Percentiles rank a stretch among this genome's conserved stretches.
Conservation (phyloP, 371 early-diverging fungal species). For the Encephalitozoon cuniculi region DNA sequence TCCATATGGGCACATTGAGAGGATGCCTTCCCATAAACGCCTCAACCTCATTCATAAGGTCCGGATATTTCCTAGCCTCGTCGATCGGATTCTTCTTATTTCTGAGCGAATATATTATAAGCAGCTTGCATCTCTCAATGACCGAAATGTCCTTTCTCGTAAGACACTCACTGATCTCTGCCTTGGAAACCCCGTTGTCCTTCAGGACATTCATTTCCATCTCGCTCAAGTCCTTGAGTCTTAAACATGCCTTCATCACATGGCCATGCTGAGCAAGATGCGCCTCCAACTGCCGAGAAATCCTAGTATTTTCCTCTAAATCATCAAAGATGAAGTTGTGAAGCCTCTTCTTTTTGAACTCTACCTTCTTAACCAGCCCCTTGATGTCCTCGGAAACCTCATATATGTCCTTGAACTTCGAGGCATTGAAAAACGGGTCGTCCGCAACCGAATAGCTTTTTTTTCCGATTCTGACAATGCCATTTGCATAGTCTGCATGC, state of each 20-base stretch:
- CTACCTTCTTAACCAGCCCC: conserved; percentile 36
- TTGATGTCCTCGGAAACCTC: conserved; percentile 48
- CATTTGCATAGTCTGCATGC: conserved; percentile 79
- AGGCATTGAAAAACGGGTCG: conserved; percentile 49
- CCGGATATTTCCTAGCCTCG: neutral
- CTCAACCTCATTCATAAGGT: conserved; percentile 35
- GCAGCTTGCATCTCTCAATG: neutral
- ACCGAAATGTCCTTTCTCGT: conserved; percentile 8
- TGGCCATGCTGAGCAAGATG: conserved; percentile 51
- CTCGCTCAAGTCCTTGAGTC: conserved; percentile 9
- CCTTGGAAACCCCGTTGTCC: neutral
- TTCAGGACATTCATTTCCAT: neutral
- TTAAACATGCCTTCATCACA: conserved; percentile 42
- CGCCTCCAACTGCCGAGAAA: conserved; percentile 35
- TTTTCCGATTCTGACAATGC: conserved; percentile 73
- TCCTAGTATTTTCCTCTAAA: conserved; percentile 46
- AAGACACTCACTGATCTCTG: conserved; percentile 20
- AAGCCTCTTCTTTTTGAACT: conserved; percentile 41
- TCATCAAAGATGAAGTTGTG: conserved; percentile 47
- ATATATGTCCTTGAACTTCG: conserved; percentile 56
- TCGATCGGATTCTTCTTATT: neutral
- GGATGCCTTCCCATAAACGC: conserved; percentile 24
- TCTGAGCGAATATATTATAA: conserved; percentile 35
- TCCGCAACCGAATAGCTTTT: conserved; percentile 15
- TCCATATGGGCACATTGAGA: neutral